Evolutionary conservation across 1,284 basidiomycete genomes (phyloP).

Genomic region (Malassezia vespertilionis): DNA sequence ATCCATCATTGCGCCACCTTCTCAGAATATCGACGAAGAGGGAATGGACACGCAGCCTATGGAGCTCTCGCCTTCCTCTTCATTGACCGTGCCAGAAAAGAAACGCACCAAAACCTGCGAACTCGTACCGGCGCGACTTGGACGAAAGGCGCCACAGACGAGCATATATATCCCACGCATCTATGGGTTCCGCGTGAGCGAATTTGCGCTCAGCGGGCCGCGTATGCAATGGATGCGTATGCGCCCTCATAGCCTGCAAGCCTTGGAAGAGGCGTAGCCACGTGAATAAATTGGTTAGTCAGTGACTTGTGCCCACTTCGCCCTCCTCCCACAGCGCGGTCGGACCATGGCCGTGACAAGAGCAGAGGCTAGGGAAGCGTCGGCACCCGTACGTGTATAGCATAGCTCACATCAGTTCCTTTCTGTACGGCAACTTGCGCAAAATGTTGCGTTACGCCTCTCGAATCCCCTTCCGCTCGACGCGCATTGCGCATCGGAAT

Average conservation of each 20-base stretch:
- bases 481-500: neutral
- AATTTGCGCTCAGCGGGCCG: slow-evolving; percentile 68
- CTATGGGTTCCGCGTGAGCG: slow-evolving; percentile 62
- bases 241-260: slow-evolving; percentile 65
- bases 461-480: slow-evolving; percentile 24
- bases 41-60: slow-evolving; percentile 6
- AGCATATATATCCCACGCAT: slow-evolving; percentile 81
- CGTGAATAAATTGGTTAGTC: too few relatives aligned
- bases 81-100: slow-evolving; percentile 1
- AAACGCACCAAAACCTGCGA: slow-evolving; percentile 14
- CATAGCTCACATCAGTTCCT: slow-evolving; percentile 17
- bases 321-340: neutral
- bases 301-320: neutral
- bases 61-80: neutral
- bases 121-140: slow-evolving; percentile 28
- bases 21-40: neutral
- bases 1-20: slow-evolving; percentile 30
- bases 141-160: slow-evolving; percentile 24
- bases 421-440: slow-evolving; percentile 31
- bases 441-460: slow-evolving; percentile 37
- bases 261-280: slow-evolving; percentile 55
- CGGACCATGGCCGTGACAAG: slow-evolving; percentile 7
- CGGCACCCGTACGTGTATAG: slow-evolving; percentile 12
- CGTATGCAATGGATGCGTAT: slow-evolving; percentile 91
- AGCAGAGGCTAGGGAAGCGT: slow-evolving; percentile 14